Evolutionary conservation across 73 alveolate species (phyloP).

Genomic region (Tetrahymena malaccensis): DNA sequence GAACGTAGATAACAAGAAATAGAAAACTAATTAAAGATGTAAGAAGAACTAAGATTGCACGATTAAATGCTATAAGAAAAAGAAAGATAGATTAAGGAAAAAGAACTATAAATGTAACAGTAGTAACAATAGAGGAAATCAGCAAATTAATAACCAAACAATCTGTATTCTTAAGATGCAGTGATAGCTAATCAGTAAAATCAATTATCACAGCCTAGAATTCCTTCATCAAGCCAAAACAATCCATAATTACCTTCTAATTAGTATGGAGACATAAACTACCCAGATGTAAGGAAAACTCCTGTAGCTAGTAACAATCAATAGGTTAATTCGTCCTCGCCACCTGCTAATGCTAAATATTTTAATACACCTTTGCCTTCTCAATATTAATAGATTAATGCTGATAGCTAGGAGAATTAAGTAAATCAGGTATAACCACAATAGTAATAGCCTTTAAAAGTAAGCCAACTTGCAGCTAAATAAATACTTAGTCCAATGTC

Average conservation of each 20-base stretch:
- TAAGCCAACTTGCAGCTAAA: background rate
- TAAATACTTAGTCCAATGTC: background rate
- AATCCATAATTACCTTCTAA: background rate
- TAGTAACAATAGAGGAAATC: background rate
- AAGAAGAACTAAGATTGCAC: background rate
- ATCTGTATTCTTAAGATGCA: background rate
- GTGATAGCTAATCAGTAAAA: background rate
- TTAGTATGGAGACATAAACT: background rate
- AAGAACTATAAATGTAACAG: background rate
- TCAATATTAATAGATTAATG: background rate
- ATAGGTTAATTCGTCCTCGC: background rate
- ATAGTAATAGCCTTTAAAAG: background rate
- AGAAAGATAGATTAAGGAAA: background rate
- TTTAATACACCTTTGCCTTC: background rate
- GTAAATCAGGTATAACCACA: background rate
- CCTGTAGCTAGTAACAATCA: background rate
- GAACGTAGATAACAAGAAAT: background rate
- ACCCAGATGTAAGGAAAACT: background rate
- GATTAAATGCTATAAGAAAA: background rate
- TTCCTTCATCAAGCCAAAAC: background rate
- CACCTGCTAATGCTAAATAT: background rate
- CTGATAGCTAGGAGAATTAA: background rate
- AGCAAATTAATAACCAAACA: background rate
- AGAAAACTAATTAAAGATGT: background rate
- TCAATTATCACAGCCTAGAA: background rate